Conservation (phyloP, 1,284 basidiomycete genomes). For the Cerrena zonata region DNA sequence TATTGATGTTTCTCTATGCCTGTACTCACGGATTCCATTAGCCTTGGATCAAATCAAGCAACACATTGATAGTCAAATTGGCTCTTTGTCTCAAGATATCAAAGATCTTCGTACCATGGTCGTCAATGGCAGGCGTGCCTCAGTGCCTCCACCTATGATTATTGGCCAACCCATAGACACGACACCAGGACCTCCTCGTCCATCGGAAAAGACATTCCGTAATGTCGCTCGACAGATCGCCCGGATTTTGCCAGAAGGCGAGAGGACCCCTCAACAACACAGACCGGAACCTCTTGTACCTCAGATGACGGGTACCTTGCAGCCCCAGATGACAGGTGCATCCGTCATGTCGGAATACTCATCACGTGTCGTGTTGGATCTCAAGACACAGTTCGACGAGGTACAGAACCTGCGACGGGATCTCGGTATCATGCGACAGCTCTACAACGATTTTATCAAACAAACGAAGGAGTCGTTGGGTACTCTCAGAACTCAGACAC, state of each 20-base stretch:
- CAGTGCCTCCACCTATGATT: conserved; percentile 37
- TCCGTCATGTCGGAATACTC: conserved; percentile 70
- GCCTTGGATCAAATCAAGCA: conserved; percentile 95
- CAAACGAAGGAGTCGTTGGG: conserved; percentile 83
- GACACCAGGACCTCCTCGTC: conserved; percentile 52
- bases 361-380: conserved; percentile 67
- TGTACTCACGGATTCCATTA: conserved; percentile 1
- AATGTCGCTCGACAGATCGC: conserved; percentile 66
- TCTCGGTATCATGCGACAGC: conserved; percentile 86
- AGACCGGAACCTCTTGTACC: conserved; percentile 35
- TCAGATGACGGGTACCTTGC: conserved; percentile 63
- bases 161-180: conserved; percentile 55
- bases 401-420: conserved; percentile 90
- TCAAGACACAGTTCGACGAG: conserved; percentile 90
- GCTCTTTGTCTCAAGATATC: conserved; percentile 81
- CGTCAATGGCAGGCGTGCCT: conserved; percentile 43
- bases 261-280: conserved; percentile 27
- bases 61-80: conserved; percentile 90
- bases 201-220: conserved; percentile 68
- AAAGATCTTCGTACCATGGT: conserved; percentile 81
- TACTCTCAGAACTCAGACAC: conserved; percentile 75
- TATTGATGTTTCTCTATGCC: conserved; percentile 1
- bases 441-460: conserved; percentile 89
- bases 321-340: conserved; percentile 68
- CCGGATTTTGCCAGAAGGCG: conserved; percentile 45